phyloP scores from a whole-genome alignment of 1,284 basidiomycete species.

The Pseudozyma tsukubaensis region DNA sequence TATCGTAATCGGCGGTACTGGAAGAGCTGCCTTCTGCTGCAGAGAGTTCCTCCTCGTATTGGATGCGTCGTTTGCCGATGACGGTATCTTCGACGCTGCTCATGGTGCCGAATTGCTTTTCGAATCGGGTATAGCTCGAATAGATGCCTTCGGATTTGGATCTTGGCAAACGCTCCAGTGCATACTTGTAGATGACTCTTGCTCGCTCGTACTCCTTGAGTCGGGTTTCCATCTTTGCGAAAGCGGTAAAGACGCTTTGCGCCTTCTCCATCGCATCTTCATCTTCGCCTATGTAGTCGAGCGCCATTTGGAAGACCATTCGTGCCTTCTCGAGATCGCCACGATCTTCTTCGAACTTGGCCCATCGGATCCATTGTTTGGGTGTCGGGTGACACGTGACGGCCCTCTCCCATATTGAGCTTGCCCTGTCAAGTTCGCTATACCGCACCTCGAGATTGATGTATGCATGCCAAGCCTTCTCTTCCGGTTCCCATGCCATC shows the following conservation, averaged over 20 bases:
- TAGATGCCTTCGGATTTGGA: conserved; percentile 88
- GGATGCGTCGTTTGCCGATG: conserved; percentile 92
- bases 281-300: conserved; percentile 97
- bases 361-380: conserved; percentile 93
- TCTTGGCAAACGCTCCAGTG: conserved; percentile 86
- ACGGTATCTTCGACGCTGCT: conserved; percentile 91
- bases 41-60: conserved; percentile 76
- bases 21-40: conserved; percentile 71
- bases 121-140: conserved; percentile 93
- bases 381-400: conserved; percentile 92
- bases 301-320: conserved; percentile 94
- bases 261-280: conserved; percentile 97
- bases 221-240: conserved; percentile 97
- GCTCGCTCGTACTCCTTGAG: conserved; percentile 96
- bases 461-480: conserved; percentile 99
- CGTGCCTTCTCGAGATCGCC: conserved; percentile 82
- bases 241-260: conserved; percentile 93
- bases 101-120: conserved; percentile 95
- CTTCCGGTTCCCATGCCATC: conserved; percentile 99
- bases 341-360: conserved; percentile 96
- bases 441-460: conserved; percentile 96
- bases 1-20: conserved; percentile 88
- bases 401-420: conserved; percentile 93
- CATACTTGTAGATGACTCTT: conserved; percentile 97
- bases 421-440: conserved; percentile 89